Conservation (phyloP, 1,284 basidiomycete genomes). For the Rhodotorula sp. region DNA sequence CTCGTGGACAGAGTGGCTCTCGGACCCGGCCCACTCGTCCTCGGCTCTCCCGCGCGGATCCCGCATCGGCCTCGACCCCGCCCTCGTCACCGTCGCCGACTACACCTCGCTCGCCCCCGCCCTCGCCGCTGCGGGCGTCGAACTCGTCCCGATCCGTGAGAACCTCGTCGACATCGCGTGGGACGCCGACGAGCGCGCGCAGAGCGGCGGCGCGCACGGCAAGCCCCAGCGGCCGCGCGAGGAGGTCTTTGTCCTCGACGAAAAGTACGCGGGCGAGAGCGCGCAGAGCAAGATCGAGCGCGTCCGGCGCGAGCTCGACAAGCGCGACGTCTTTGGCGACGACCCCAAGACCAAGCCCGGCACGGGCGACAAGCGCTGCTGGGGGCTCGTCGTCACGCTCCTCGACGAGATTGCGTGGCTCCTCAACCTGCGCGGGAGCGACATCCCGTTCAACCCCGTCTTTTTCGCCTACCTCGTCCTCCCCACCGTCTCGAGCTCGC, state of each 20-base stretch:
- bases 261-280: slow-evolving; percentile 70
- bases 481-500: slow-evolving; percentile 61
- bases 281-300: slow-evolving; percentile 67
- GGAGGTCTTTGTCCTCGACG: slow-evolving; percentile 67
- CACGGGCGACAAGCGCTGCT: slow-evolving; percentile 22
- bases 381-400: slow-evolving; percentile 66
- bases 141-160: slow-evolving; percentile 63
- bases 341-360: slow-evolving; percentile 21
- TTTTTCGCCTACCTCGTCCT: slow-evolving; percentile 92
- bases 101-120: slow-evolving; percentile 56
- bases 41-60: slow-evolving; percentile 47
- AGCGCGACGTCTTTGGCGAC: slow-evolving; percentile 65
- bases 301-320: slow-evolving; percentile 65
- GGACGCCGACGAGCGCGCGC: slow-evolving; percentile 57
- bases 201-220: background rate
- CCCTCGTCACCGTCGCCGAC: slow-evolving; percentile 59
- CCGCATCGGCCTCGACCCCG: slow-evolving; percentile 78
- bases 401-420: slow-evolving; percentile 74
- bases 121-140: slow-evolving; percentile 59
- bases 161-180: slow-evolving; percentile 86
- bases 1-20: slow-evolving; percentile 37
- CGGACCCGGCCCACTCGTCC: slow-evolving; percentile 20
- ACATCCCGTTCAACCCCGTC: slow-evolving; percentile 84
- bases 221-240: slow-evolving; percentile 68
- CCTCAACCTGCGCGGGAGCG: slow-evolving; percentile 88